Evolutionary conservation across 495 filamentous ascomycete genomes (phyloP).

Genomic region (Neurospora hispaniola): DNA sequence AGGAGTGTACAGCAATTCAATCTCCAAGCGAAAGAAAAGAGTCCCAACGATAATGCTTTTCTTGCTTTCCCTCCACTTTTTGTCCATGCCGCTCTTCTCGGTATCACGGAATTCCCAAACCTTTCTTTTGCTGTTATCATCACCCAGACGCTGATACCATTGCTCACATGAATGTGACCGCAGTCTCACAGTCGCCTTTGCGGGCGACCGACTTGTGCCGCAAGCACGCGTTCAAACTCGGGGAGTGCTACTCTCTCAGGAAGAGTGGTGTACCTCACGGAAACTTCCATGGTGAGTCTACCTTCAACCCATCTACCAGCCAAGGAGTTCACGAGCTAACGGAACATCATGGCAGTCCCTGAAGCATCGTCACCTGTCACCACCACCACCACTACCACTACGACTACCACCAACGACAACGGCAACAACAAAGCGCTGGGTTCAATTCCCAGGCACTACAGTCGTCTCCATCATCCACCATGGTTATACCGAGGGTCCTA

Average conservation of each 20-base stretch:
- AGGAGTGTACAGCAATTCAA: not conserved
- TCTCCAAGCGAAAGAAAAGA: not conserved
- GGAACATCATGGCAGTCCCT: not conserved
- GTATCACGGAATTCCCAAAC: not conserved
- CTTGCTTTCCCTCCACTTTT: not conserved
- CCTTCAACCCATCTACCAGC: not conserved
- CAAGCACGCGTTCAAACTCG: not conserved
- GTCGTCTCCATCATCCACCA: not conserved
- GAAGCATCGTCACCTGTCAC: not conserved
- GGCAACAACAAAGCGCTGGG: not conserved
- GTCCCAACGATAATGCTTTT: not conserved
- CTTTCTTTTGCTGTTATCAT: not conserved
- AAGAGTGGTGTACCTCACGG: not conserved
- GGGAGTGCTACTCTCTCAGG: not conserved
- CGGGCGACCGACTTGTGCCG: not conserved
- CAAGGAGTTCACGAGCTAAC: not conserved
- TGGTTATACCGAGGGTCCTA: not conserved
- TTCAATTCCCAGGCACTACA: not conserved
- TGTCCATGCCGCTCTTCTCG: not conserved
- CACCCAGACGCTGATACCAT: not conserved
- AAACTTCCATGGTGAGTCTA: not conserved
- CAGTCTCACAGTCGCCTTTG: not conserved
- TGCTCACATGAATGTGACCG: not conserved
- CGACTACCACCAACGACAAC: not conserved
- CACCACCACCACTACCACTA: not conserved